phyloP scores from a whole-genome alignment of 1,139 yeast species.

The Zygotorulaspora mrakii region DNA sequence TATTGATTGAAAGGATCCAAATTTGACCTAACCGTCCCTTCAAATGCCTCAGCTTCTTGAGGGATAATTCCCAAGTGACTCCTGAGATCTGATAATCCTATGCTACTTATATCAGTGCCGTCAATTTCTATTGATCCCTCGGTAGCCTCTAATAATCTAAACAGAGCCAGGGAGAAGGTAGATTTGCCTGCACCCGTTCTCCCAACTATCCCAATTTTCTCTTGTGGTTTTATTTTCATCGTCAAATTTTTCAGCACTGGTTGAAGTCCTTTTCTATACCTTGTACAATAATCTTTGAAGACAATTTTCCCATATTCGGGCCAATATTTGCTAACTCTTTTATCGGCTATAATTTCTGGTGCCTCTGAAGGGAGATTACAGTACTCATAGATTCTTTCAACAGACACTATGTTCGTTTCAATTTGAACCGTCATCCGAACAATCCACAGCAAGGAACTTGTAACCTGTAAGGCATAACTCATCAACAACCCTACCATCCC shows the following conservation, averaged over 20 bases:
- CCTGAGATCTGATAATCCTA: slow-evolving; percentile 51
- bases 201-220: slow-evolving; percentile 79
- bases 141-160: slow-evolving; percentile 65
- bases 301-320: slow-evolving; percentile 56
- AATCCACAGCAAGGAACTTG: slow-evolving; percentile 55
- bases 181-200: slow-evolving; percentile 87
- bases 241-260: slow-evolving; percentile 55
- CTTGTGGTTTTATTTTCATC: slow-evolving; percentile 52
- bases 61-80: slow-evolving; percentile 60
- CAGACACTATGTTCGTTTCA: slow-evolving; percentile 71
- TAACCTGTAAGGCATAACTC: slow-evolving; percentile 66
- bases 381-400: slow-evolving; percentile 72
- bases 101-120: slow-evolving; percentile 44
- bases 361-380: slow-evolving; percentile 62
- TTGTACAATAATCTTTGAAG: slow-evolving; percentile 59
- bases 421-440: slow-evolving; percentile 68
- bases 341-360: slow-evolving; percentile 37
- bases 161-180: slow-evolving; percentile 65
- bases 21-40: slow-evolving; percentile 58
- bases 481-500: slow-evolving; percentile 73
- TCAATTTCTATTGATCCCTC: slow-evolving; percentile 54
- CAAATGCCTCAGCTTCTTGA: slow-evolving; percentile 65
- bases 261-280: slow-evolving; percentile 57
- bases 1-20: slow-evolving; percentile 55
- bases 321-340: slow-evolving; percentile 47